phyloP scores from a whole-genome alignment of 2,329 filamentous ascomycete genomes.

The Dothideomycetes sp. region DNA sequence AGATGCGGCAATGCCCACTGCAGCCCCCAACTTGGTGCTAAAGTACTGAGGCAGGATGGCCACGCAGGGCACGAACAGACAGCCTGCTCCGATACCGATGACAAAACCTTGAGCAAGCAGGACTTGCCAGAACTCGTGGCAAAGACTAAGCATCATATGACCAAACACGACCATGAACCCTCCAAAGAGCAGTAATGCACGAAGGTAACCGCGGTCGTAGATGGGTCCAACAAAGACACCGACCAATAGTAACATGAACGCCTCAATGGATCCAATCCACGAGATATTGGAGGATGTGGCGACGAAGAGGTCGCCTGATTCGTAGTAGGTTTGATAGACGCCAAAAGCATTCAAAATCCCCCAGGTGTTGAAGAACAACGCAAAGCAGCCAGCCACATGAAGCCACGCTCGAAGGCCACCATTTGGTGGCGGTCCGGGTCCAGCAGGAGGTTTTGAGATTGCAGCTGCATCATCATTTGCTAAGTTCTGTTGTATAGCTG shows the following conservation, averaged over 20 bases:
- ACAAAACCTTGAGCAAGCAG: conserved; percentile 41
- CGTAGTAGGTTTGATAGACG: conserved; percentile 12
- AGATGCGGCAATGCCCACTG: conserved; percentile 35
- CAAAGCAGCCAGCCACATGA: conserved; percentile 36
- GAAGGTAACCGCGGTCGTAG: conserved; percentile 7
- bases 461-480: no score
- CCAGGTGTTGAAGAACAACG: conserved; percentile 38
- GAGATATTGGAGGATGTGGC: conserved; percentile 15
- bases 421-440: conserved; percentile 18
- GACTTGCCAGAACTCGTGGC: conserved; percentile 40
- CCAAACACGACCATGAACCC: conserved; percentile 20
- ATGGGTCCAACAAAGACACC: conserved; percentile 7
- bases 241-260: conserved; percentile 15
- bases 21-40: conserved; percentile 33
- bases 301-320: conserved; percentile 9
- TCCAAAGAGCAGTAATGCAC: conserved; percentile 4
- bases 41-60: conserved; percentile 37
- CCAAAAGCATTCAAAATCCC: conserved; percentile 15
- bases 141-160: conserved; percentile 34
- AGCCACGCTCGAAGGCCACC: conserved; percentile 37
- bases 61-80: conserved; percentile 36
- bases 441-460: no score
- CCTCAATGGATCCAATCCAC: conserved; percentile 19
- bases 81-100: conserved; percentile 29
- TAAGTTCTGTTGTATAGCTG: no score